Percentiles rank a stretch among this genome's conserved stretches.
These are phyloP conservation scores for Penicillium sp. DNA, from an alignment of 2,329 filamentous ascomycete species.

Conservation along the genomic window DNA sequence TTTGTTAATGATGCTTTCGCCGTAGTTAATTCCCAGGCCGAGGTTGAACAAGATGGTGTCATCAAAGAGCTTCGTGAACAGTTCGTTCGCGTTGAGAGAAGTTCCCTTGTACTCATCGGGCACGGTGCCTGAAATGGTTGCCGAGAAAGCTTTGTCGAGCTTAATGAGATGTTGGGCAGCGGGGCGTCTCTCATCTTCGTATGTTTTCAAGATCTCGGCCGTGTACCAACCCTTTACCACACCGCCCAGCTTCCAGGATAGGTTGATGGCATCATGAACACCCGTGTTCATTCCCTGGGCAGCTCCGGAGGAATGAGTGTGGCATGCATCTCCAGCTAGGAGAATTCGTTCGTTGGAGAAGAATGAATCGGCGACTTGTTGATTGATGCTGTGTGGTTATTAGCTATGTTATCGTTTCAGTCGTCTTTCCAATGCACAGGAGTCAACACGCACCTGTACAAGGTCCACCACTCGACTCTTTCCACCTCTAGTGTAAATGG, in stretches of 20 bases:
- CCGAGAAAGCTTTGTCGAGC: not conserved
- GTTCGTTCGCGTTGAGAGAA: not conserved
- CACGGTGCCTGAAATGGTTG: not conserved
- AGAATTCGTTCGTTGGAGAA: not conserved
- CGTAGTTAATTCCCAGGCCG: not conserved
- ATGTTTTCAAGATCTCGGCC: not conserved
- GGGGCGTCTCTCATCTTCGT: not conserved
- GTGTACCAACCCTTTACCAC: no score
- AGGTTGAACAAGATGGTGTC: not conserved
- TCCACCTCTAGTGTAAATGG: no score
- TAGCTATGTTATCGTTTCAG: no score
- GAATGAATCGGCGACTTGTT: not conserved
- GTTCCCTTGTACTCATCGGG: no score
- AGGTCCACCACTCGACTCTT: no score
- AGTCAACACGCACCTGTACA: no score
- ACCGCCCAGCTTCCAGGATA: not conserved
- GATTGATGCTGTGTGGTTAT: no score
- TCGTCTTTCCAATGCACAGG: no score
- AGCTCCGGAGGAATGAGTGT: not conserved
- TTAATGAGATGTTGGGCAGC: not conserved
- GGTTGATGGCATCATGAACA: not conserved
- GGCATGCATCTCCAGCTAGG: not conserved
- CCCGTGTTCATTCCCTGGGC: not conserved
- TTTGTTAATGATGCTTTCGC: not conserved
- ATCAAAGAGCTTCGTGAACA: not conserved